phyloP scores from a whole-genome alignment of 2,329 filamentous ascomycete genomes.

The Dactylellina leptospora region DNA sequence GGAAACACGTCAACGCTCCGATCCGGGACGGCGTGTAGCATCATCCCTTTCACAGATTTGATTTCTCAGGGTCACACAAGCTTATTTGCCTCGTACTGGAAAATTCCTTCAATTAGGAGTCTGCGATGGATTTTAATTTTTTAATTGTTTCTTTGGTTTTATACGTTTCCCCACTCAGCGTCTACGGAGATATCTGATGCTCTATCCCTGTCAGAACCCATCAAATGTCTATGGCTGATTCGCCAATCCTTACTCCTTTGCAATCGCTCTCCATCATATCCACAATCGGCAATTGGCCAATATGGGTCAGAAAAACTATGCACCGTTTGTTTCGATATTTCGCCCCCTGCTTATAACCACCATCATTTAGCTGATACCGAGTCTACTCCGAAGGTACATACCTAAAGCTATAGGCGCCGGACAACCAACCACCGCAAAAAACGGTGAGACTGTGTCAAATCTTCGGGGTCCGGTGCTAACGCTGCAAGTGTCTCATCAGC shows the following conservation, averaged over 20 bases:
- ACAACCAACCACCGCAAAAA: too few species aligned
- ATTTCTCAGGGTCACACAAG: not conserved
- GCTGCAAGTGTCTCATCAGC: not conserved
- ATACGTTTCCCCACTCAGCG: not conserved
- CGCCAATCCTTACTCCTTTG: conserved; percentile 24
- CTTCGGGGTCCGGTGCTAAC: not conserved
- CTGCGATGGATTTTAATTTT: too few species aligned
- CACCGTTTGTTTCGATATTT: conserved; percentile 16
- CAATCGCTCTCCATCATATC: conserved; percentile 12
- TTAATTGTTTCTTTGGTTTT: too few species aligned
- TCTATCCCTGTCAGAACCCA: not conserved
- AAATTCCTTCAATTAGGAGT: too few species aligned
- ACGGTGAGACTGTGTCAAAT: not conserved
- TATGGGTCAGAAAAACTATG: not conserved
- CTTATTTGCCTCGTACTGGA: too few species aligned
- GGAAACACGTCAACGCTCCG: not conserved
- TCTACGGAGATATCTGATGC: conserved; percentile 24
- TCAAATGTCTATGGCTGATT: conserved; percentile 24
- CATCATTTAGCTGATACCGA: not conserved
- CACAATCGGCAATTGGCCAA: conserved; percentile 2
- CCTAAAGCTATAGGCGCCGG: not conserved
- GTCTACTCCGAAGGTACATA: conserved; percentile 4
- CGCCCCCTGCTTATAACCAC: not conserved
- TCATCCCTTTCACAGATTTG: not conserved
- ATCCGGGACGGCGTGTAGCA: not conserved